Evolutionary conservation across 1,284 basidiomycete species (phyloP), one percentile per base, ranked within the genome.

Genomic region (Ustilago xerochloae): DNA sequence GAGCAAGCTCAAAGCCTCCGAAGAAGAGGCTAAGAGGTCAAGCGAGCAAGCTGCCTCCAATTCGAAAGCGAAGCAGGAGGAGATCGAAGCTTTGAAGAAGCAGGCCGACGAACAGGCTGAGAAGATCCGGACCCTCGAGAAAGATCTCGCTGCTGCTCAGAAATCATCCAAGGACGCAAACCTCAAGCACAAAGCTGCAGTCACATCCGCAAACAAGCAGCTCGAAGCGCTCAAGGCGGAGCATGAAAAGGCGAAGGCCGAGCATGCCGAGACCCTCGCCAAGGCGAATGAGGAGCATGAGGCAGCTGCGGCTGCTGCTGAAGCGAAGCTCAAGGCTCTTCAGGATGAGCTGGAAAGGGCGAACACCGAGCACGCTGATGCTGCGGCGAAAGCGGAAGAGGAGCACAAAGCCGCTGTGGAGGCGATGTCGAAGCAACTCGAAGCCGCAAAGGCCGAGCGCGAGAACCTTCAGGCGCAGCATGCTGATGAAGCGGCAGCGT

Each of bases 121-220:
- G 8, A 54, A 57, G 52, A 18, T 62, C 41, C 53, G 58, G 53
- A 8, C 36, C 2, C 61, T 63, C n/a, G 59, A 53, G 29, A 75
- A 67, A 48, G 65, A 72, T 9, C 29, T 66, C 4, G 61, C 66
- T 20, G 50, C 71, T 9, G 58, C 65, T n/a, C 41, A 75, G 43
- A 61, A 73, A 51, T 53, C 58, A 33, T 16, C 56, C n/a, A 59
- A 53, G 48, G 60, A 53, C 29, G 63, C 35, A 9, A 57, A 30
- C 18, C 22, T 64, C 28, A 60, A 74, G 51, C 59, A 67, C 52
- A 63, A 67, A 43, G 61, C 56, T 38, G 63, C 59, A 18, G 58
- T 50, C 46, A 58, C 59, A 3, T 36, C 56, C n/a, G 63, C 57
- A 2, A 32, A 47, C 2, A 43, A 66, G 63, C 50, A 49, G 45